Conservation (phyloP, 345 rosid genomes). For the Litchi chinensis region DNA sequence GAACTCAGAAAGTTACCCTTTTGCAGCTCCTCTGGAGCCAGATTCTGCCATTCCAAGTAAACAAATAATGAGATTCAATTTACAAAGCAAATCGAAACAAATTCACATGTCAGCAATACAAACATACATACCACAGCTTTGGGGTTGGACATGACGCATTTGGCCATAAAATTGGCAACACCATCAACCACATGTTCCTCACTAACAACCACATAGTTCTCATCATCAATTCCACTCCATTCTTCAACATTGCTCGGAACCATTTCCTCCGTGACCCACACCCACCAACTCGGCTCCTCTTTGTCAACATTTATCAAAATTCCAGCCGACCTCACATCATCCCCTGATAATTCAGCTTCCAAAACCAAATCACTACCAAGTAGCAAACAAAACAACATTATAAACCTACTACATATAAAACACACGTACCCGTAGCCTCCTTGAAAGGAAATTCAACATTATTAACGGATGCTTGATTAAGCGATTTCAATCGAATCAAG, state of each 20-base stretch:
- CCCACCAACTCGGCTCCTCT: conserved; percentile 97
- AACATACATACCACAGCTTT: conserved; percentile 58
- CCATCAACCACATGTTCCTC: conserved; percentile 92
- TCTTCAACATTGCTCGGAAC: conserved; percentile 74
- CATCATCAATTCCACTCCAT: conserved; percentile 75
- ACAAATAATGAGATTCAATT: conserved; percentile 25
- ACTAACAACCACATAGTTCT: conserved; percentile 65
- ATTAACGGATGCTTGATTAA: conserved; percentile 53
- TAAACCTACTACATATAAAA: background rate
- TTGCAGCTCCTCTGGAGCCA: conserved; percentile 83
- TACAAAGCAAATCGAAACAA: background rate
- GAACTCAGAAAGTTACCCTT: conserved; percentile 53
- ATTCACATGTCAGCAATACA: background rate
- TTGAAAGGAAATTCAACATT: conserved; percentile 79
- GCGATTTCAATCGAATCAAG: conserved; percentile 55
- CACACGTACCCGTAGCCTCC: conserved; percentile 70
- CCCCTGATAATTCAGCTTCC: conserved; percentile 38
- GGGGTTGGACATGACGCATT: conserved; percentile 80
- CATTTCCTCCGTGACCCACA: conserved; percentile 94
- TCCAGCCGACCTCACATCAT: conserved; percentile 68
- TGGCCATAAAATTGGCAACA: conserved; percentile 92
- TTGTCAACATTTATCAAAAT: conserved; percentile 64
- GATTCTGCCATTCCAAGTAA: conserved; percentile 51
- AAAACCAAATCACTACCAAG: conserved; percentile 6
- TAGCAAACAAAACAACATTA: background rate